Evolutionary conservation across 2,329 filamentous ascomycete species (phyloP), one percentile per base, ranked within the genome.

Genomic region (Pseudogymnoascus sp.): DNA sequence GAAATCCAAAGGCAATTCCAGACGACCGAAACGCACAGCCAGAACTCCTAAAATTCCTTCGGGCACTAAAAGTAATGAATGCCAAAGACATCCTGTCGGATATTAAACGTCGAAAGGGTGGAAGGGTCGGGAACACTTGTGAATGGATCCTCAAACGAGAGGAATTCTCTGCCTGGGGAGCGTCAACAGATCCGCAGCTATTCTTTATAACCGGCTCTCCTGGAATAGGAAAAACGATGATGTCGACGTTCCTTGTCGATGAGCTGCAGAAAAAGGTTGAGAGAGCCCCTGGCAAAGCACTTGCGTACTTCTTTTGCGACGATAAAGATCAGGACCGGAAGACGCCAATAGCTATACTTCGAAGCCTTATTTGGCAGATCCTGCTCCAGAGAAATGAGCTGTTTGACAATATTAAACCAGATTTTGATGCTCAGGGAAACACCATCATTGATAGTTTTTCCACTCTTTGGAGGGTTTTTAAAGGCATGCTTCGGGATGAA

Each of bases 201-300:
- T 44, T 44, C 4, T 44, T 7, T 5, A 44, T 63, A 3, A 21
- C 53, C 6, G 62, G 62, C 5, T 37, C 31, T 7, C 62, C 62
- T 25, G 62, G 62, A n/a, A 63, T 60, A 5, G 56, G 62, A 31
- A 63, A 63, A 11, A 40, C 62, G 5, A 63, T 63, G 37, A 18
- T 63, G 14, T 60, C 53, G 6, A 61, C 21, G 0, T 63, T 38
- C n/a, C 25, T 63, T 14, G 23, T 44, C 6, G 16, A 60, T n/a
- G 37, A 63, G 53, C 11, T 63, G 10, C 53, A 61, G 21, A 31
- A 44, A n/a, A 23, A 63, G 18, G n/a, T 44, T 4, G n/a, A 28
- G 16, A 18, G 7, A 1, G 21, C 6, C 4, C 44, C 42, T 36
- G 10, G 25, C 2, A 38, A 14, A 46, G 23, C 14, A 10, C 11